Conservation (phyloP, 1,284 basidiomycete genomes). For the Ustilago curta region DNA sequence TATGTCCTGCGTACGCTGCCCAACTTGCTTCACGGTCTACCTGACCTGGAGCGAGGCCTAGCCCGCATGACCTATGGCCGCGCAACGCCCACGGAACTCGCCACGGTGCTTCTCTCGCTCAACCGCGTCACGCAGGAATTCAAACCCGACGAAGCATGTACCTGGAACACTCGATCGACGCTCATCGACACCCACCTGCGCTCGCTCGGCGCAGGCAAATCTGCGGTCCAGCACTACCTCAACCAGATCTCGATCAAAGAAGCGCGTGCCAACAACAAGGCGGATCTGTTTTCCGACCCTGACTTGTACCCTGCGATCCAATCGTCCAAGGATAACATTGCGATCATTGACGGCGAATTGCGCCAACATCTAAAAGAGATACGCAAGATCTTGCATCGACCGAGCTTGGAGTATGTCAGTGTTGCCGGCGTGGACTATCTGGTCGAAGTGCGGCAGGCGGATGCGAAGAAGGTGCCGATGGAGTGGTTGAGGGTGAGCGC, state of each 20-base stretch:
- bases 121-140: slow-evolving; percentile 80
- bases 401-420: slow-evolving; percentile 80
- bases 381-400: slow-evolving; percentile 79
- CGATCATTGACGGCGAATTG: slow-evolving; percentile 79
- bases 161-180: slow-evolving; percentile 63
- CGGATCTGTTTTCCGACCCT: slow-evolving; percentile 79
- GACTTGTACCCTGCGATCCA: slow-evolving; percentile 79
- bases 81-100: slow-evolving; percentile 83
- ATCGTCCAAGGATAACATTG: slow-evolving; percentile 73
- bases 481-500: slow-evolving; percentile 82
- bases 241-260: slow-evolving; percentile 75
- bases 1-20: slow-evolving; percentile 76
- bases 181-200: slow-evolving; percentile 80
- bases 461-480: slow-evolving; percentile 80
- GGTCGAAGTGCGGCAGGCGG: slow-evolving; percentile 76
- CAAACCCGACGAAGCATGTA: slow-evolving; percentile 69
- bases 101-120: slow-evolving; percentile 81
- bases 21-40: slow-evolving; percentile 74
- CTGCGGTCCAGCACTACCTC: slow-evolving; percentile 72
- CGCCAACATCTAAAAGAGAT: slow-evolving; percentile 79
- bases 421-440: slow-evolving; percentile 72
- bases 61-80: slow-evolving; percentile 90
- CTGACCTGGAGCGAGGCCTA: slow-evolving; percentile 89
- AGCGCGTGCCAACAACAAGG: slow-evolving; percentile 79
- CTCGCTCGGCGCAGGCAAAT: slow-evolving; percentile 77